These are phyloP conservation scores for Jaltomata sinuosa DNA, from an alignment of 257 asterid genomes.

Conservation along the genomic window DNA sequence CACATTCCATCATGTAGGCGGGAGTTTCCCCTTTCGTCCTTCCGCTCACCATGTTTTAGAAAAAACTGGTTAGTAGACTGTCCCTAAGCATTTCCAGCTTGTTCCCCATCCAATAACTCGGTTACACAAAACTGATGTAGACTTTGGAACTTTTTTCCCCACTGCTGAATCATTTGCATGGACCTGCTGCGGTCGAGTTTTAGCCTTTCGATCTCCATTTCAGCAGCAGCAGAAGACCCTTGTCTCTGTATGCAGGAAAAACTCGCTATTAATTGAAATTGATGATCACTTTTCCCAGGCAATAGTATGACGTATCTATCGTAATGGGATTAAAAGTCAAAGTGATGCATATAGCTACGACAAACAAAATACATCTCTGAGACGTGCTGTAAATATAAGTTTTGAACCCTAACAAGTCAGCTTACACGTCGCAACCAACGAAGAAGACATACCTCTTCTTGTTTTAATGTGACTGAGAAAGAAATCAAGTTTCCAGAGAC, in stretches of 20 bases:
- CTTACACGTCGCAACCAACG: not conserved
- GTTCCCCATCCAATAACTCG: slow-evolving; percentile 52
- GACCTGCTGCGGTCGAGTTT: slow-evolving; percentile 45
- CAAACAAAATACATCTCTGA: not conserved
- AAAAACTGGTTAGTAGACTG: not conserved
- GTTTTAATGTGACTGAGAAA: not conserved
- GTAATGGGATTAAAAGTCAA: not conserved
- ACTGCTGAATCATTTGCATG: slow-evolving; percentile 51
- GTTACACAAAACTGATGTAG: slow-evolving; percentile 56
- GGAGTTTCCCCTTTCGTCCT: not conserved
- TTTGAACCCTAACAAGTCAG: not conserved
- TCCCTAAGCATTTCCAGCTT: slow-evolving; percentile 17
- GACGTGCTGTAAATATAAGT: not conserved
- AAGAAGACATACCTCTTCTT: not conserved
- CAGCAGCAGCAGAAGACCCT: slow-evolving; percentile 71
- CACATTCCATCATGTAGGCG: not conserved
- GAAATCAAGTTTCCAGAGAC: not conserved
- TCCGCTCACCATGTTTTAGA: not conserved
- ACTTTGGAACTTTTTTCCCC: slow-evolving; percentile 49
- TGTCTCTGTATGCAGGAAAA: slow-evolving; percentile 35
- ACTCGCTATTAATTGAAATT: not conserved
- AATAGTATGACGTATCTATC: not conserved
- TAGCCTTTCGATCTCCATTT: slow-evolving; percentile 63
- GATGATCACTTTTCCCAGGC: not conserved
- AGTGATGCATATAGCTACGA: not conserved